Evolutionary conservation across 2,329 filamentous ascomycete species (phyloP).

Genomic region (Sarocladiaceae sp.): DNA sequence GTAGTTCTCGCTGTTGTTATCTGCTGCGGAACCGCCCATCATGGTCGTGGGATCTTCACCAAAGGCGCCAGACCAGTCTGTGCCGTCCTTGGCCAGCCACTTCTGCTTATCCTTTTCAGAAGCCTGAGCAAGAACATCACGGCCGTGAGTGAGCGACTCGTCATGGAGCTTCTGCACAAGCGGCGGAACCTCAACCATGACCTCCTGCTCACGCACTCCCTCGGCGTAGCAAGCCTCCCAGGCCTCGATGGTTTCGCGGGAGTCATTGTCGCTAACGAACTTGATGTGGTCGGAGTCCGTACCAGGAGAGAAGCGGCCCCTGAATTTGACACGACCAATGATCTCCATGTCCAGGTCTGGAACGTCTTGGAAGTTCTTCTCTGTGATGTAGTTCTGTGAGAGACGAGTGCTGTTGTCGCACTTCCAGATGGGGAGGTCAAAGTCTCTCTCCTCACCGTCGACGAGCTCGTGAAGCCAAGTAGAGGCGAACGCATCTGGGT

Average conservation of each 20-base stretch:
- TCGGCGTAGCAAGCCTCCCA: conserved; percentile 92
- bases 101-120: conserved; percentile 67
- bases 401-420: conserved; percentile 72
- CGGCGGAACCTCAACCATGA: conserved; percentile 69
- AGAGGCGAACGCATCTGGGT: conserved; percentile 69
- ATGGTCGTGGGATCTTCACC: conserved; percentile 64
- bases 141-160: conserved; percentile 70
- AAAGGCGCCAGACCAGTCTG: conserved; percentile 85
- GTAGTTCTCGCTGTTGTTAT: conserved; percentile 32
- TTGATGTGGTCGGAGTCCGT: conserved; percentile 81
- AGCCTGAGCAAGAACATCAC: conserved; percentile 74
- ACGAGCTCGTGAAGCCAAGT: conserved; percentile 83
- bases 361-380: conserved; percentile 64
- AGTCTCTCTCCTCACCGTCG: conserved; percentile 71
- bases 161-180: conserved; percentile 75
- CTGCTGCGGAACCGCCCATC: conserved; percentile 28
- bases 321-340: conserved; percentile 77
- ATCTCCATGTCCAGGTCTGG: conserved; percentile 75
- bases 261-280: conserved; percentile 83
- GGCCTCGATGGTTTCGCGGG: conserved; percentile 87
- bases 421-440: conserved; percentile 88
- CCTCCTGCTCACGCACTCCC: conserved; percentile 70
- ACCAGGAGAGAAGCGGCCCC: conserved; percentile 79
- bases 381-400: conserved; percentile 88
- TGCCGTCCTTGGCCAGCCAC: conserved; percentile 76